Conservation (phyloP, 306 rosid genomes). For the Acacia acuminata region DNA sequence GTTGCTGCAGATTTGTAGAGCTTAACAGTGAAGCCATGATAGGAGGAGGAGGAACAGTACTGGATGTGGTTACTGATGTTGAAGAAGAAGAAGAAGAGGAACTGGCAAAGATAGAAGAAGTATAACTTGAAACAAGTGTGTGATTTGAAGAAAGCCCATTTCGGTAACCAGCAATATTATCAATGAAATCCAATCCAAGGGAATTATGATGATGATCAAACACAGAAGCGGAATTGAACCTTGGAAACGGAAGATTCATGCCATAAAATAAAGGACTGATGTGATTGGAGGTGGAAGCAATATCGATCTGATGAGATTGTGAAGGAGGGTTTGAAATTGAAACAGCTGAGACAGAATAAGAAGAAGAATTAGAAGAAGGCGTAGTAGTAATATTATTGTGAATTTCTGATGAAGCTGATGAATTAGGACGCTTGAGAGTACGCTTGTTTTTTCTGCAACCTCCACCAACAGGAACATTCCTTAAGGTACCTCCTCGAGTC, state of each 20-base stretch:
- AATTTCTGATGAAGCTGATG: constrained; percentile 31
- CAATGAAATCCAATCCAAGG: constrained; percentile 72
- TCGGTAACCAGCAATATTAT: constrained; percentile 31
- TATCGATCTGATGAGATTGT: constrained; percentile 45
- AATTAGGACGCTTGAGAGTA: constrained; percentile 41
- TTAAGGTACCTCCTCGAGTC: constrained; percentile 92
- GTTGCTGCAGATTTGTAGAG: constrained; percentile 21
- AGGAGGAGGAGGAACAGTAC: constrained; percentile 47
- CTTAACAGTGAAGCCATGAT: constrained; percentile 53
- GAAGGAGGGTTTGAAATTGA: constrained; percentile 50
- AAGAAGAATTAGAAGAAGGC: constrained; percentile 52
- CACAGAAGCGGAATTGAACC: constrained; percentile 43
- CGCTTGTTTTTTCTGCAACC: constrained; percentile 96
- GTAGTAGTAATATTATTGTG: constrained; percentile 30
- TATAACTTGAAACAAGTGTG: constrained; percentile 50
- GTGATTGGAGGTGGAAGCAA: constrained; percentile 44
- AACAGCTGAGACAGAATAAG: constrained; percentile 26
- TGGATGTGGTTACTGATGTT: constrained; percentile 26
- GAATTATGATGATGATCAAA: constrained; percentile 43
- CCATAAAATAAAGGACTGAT: constrained; percentile 62
- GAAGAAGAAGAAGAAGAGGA: constrained; percentile 34
- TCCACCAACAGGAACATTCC: constrained; percentile 97
- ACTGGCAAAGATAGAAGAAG: constrained; percentile 49
- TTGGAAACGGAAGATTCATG: constrained; percentile 52
- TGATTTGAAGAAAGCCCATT: constrained; percentile 50